A percentile compares a stretch with the other conserved stretches of the same genome.
Conservation (phyloP, 2,329 filamentous ascomycete species). For the Trichoderma citrinoviride region DNA sequence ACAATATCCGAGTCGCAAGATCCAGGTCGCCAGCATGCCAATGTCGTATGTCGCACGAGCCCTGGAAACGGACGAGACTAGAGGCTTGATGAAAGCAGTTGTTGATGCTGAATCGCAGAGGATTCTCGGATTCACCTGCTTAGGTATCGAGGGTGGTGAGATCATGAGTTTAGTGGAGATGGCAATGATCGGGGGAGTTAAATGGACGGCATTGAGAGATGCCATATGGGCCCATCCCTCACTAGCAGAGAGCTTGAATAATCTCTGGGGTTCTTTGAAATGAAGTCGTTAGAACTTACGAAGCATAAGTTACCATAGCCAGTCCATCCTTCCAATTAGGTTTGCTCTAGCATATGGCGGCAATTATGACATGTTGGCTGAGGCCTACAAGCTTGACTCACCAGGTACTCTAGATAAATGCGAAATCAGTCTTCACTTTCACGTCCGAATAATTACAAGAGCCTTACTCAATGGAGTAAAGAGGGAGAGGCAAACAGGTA, state of each 20-base stretch:
- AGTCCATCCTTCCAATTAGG: background rate
- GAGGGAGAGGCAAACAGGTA: too few species aligned
- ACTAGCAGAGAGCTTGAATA: constrained; percentile 51
- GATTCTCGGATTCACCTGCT: constrained; percentile 52
- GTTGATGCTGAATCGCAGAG: constrained; percentile 46
- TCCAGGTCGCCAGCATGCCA: constrained; percentile 49
- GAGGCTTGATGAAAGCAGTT: constrained; percentile 52
- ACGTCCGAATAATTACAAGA: too few species aligned
- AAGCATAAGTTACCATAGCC: background rate
- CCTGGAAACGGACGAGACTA: constrained; percentile 50
- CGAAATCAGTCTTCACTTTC: too few species aligned
- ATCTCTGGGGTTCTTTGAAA: constrained; percentile 46
- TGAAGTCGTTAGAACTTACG: constrained; percentile 20
- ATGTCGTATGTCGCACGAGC: constrained; percentile 51
- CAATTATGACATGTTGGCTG: too few species aligned
- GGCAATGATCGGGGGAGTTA: constrained; percentile 48
- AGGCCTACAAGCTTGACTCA: too few species aligned
- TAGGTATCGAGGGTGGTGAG: constrained; percentile 52
- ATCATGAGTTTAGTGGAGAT: constrained; percentile 53
- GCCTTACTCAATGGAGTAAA: too few species aligned
- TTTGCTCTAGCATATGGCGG: background rate
- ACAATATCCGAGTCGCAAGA: constrained; percentile 28
- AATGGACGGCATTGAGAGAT: constrained; percentile 39
- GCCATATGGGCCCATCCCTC: constrained; percentile 52
- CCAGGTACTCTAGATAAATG: too few species aligned